Base-by-base conservation (phyloP, 2,329 filamentous ascomycete genomes). In the Sarocladium kiliense region DNA sequence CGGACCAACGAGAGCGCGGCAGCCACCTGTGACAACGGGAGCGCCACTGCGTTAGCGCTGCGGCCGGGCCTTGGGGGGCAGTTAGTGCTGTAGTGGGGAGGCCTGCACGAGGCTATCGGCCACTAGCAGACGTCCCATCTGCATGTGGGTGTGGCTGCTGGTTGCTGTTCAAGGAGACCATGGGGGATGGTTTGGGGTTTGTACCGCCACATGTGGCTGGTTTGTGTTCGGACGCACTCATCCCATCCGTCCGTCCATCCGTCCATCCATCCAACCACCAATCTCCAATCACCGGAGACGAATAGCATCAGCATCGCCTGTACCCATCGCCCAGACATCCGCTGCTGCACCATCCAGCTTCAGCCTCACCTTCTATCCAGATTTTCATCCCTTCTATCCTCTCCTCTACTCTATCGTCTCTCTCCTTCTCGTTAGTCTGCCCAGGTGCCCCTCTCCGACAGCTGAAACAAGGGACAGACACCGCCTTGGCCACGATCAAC, bases 1-100 rank as follows among this genome's bases (percentile, higher is more conserved):
- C 36, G 32, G 50, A 53, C 50, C 50, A 53, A 53, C 50, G 50
- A 53, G 50, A 27, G 36, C 11, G 36, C 50, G 50, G 50, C 50
- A 53, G 36, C 27, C 10, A 14, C 50, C 30, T 51, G 47, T 51
- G 47, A 51, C 47, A 51, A 51, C 27, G 30, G 47, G 47, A 51
- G 27, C 11, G 16, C 47, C 27, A 34, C 47, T 51, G 47, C 47
- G 30, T 23, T 51, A 51, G 47, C 47, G 47, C 47, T 21, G 26
- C 18, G 4, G 7, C 19, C 4, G 19, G 41, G 36, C n/a, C 5
- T 39, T 18, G 16, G 36, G 30, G 30, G 30, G 7, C 30, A 34
- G 14, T 10, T 9, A 44, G 9, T 18, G 14, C 9, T 14, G 19
- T 21, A 44, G n/a, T n/a, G n/a, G n/a, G n/a, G n/a, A n/a, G n/a